These are phyloP conservation scores for Globisporangium iwayamae DNA, from an alignment of 352 stramenopile genomes.

Conservation along the genomic window DNA sequence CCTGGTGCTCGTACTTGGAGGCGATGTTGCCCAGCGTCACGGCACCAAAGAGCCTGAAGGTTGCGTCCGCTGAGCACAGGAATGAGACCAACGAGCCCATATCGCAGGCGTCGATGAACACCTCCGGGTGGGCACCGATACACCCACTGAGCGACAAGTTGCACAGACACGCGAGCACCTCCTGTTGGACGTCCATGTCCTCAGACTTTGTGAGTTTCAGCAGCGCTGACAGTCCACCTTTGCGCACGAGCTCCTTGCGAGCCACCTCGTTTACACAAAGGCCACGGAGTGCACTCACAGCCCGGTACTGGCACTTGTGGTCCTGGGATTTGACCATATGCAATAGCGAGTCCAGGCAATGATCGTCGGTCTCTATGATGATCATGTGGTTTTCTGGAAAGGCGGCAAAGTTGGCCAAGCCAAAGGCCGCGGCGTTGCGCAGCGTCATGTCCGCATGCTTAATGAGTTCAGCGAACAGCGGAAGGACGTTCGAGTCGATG, in stretches of 20 bases:
- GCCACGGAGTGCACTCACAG: constrained; percentile 89
- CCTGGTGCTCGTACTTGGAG: constrained; percentile 64
- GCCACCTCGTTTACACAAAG: constrained; percentile 87
- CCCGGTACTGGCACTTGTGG: constrained; percentile 84
- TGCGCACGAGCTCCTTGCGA: constrained; percentile 87
- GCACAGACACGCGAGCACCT: constrained; percentile 95
- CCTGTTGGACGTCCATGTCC: constrained; percentile 94
- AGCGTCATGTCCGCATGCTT: constrained; percentile 80
- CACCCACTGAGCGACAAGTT: constrained; percentile 96
- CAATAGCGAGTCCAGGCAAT: constrained; percentile 57
- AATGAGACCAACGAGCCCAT: constrained; percentile 92
- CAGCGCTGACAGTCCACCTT: constrained; percentile 83
- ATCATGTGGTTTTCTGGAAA: constrained; percentile 89
- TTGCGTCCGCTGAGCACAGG: constrained; percentile 93
- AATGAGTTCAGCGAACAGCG: constrained; percentile 67
- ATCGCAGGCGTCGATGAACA: constrained; percentile 89
- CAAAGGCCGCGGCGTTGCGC: constrained; percentile 89
- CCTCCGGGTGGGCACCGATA: constrained; percentile 87
- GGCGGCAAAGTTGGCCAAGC: constrained; percentile 92
- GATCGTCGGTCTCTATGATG: constrained; percentile 55
- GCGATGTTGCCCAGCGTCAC: constrained; percentile 96
- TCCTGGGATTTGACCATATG: constrained; percentile 59
- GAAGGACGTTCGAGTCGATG: constrained; percentile 69
- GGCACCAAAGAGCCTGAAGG: constrained; percentile 94
- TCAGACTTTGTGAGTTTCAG: constrained; percentile 89